These are phyloP conservation scores for Clavispora santaluciae DNA, from an alignment of 805 yeast species.

Conservation along the genomic window DNA sequence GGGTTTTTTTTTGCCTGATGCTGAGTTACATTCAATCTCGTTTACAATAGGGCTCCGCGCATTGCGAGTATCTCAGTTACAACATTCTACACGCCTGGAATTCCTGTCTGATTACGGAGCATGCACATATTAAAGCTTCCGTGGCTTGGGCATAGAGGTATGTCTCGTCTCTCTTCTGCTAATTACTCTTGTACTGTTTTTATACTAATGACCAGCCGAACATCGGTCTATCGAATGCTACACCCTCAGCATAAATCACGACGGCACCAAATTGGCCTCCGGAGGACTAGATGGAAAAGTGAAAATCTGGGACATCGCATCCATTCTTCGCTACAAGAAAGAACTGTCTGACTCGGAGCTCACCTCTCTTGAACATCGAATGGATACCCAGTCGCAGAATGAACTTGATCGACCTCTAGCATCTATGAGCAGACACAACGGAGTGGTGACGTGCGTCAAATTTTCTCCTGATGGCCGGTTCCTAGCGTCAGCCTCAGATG, in stretches of 20 bases:
- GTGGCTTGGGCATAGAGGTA: conserved; percentile 42
- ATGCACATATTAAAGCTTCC: conserved; percentile 42
- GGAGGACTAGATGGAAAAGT: conserved; percentile 93
- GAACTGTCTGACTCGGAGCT: not conserved
- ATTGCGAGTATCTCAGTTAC: not conserved
- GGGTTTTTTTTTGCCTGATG: not conserved
- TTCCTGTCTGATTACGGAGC: not conserved
- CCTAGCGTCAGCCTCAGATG: conserved; percentile 93
- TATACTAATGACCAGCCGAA: conserved; percentile 51
- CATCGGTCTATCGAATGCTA: conserved; percentile 78
- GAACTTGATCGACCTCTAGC: conserved; percentile 56
- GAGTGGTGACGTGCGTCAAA: conserved; percentile 90
- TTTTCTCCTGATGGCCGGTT: conserved; percentile 91
- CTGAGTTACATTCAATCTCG: too few relatives aligned
- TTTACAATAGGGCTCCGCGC: not conserved
- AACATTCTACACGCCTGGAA: not conserved
- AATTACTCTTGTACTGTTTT: not conserved
- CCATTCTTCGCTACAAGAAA: conserved; percentile 42
- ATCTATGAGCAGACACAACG: conserved; percentile 92
- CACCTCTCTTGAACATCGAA: conserved; percentile 4
- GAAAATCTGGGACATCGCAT: conserved; percentile 74
- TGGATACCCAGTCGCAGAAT: conserved; percentile 3
- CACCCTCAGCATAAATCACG: conserved; percentile 73
- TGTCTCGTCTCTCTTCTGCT: conserved; percentile 12
- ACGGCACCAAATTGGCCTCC: conserved; percentile 81